Percentiles rank a stretch among this genome's conserved stretches.
phyloP scores from a whole-genome alignment of 129 eudicot genomes.

The Tagetes erecta region DNA sequence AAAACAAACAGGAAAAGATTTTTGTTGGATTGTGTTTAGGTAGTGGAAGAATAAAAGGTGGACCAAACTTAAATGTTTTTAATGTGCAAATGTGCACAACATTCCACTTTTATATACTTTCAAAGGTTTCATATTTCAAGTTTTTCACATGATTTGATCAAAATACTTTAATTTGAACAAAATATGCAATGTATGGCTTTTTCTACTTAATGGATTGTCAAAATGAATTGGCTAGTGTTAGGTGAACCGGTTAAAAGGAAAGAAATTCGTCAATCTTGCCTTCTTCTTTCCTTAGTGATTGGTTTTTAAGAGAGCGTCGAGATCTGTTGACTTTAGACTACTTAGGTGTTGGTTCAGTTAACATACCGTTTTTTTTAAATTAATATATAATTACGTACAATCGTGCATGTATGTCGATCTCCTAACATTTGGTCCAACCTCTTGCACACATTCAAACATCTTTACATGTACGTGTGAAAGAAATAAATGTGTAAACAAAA shows the following conservation, averaged over 20 bases:
- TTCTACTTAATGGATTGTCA: no score
- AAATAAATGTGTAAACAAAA: neutral
- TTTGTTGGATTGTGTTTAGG: slow-evolving; percentile 28
- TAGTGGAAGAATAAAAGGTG: slow-evolving; percentile 27
- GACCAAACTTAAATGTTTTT: slow-evolving; percentile 28
- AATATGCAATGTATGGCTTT: neutral
- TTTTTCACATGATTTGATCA: neutral
- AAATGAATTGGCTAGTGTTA: no score
- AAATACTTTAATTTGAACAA: neutral
- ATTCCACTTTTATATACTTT: neutral
- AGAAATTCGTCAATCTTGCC: neutral
- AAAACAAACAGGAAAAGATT: slow-evolving; percentile 11
- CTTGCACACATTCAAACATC: neutral
- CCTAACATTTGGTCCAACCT: neutral
- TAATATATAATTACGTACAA: neutral
- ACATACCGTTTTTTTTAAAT: neutral
- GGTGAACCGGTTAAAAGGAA: no score
- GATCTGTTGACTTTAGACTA: no score
- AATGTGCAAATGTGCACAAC: neutral
- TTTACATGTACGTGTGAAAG: neutral
- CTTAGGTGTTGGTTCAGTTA: neutral
- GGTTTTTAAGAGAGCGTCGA: no score
- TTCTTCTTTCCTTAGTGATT: neutral
- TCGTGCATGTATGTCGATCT: neutral
- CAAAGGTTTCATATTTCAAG: neutral